These are phyloP conservation scores for Monascus purpureus DNA, from an alignment of 495 filamentous ascomycete genomes.

Conservation along the genomic window DNA sequence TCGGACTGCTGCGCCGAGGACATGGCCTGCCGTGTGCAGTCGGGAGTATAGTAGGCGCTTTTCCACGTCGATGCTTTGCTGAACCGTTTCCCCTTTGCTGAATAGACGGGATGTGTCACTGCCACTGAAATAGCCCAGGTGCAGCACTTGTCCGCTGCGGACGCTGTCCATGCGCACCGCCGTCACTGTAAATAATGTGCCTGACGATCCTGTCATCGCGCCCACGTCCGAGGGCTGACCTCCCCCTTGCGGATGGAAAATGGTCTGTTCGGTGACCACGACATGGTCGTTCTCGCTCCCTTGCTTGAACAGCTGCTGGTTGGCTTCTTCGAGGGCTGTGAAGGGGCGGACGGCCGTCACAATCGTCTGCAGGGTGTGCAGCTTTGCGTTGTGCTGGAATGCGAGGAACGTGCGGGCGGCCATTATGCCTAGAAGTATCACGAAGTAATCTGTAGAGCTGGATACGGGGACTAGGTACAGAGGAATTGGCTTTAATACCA, in stretches of 20 bases:
- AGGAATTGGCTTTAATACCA: no score
- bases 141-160: conserved; percentile 37
- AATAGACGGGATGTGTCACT: conserved; percentile 15
- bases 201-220: conserved; percentile 22
- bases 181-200: conserved; percentile 27
- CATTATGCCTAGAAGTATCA: no score
- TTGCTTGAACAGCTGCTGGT: conserved; percentile 42
- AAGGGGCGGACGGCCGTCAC: conserved; percentile 32
- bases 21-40: conserved; percentile 51
- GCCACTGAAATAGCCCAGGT: conserved; percentile 39
- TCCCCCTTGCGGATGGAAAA: conserved; percentile 54
- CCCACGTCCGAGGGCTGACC: conserved; percentile 51
- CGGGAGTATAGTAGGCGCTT: conserved; percentile 43
- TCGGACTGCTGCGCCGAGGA: conserved; percentile 44
- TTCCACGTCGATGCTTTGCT: conserved; percentile 37
- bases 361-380: conserved; percentile 26
- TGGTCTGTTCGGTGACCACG: conserved; percentile 44
- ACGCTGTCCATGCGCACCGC: conserved; percentile 35
- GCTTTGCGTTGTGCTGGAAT: conserved; percentile 38
- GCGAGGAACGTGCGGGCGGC: no score
- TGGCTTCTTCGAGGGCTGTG: conserved; percentile 24
- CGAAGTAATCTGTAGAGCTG: no score
- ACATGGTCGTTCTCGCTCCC: conserved; percentile 29
- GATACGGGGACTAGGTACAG: no score
- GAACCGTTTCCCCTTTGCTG: conserved; percentile 21